Conservation (phyloP, 2,329 filamentous ascomycete species). For the Whalleya microplaca region DNA sequence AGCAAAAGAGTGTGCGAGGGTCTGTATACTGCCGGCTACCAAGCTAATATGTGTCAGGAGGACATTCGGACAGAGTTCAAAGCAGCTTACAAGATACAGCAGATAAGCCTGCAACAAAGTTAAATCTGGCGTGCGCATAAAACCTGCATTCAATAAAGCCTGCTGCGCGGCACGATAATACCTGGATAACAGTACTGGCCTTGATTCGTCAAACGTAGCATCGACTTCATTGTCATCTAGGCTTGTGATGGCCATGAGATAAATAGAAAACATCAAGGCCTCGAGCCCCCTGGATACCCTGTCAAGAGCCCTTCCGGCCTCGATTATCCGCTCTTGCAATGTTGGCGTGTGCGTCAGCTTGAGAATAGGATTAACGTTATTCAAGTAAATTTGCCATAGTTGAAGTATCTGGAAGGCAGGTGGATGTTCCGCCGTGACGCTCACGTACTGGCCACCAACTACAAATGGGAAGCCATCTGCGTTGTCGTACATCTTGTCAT, state of each 20-base stretch:
- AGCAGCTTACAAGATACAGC: conserved; percentile 61
- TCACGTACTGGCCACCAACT: conserved; percentile 48
- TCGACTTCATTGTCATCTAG: conserved; percentile 59
- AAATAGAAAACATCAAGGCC: conserved; percentile 70
- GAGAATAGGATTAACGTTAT: conserved; percentile 70
- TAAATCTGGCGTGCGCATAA: conserved; percentile 68
- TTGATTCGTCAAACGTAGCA: conserved; percentile 57
- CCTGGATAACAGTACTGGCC: conserved; percentile 51
- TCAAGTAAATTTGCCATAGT: conserved; percentile 71
- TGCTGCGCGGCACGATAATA: conserved; percentile 65
- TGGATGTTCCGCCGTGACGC: conserved; percentile 55
- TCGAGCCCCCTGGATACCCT: conserved; percentile 62
- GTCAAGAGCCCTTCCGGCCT: conserved; percentile 59
- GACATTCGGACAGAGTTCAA: background rate
- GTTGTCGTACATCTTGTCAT: conserved; percentile 61
- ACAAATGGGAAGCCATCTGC: conserved; percentile 62
- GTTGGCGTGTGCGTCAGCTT: conserved; percentile 71
- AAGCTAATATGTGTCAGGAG: conserved; percentile 47
- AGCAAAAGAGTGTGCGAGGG: conserved; percentile 61
- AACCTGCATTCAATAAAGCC: conserved; percentile 67
- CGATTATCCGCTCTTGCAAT: conserved; percentile 66
- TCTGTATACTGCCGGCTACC: conserved; percentile 62
- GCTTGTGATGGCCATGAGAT: conserved; percentile 61
- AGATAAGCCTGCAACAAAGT: conserved; percentile 69
- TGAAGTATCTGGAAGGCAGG: conserved; percentile 62